phyloP scores from a whole-genome alignment of 805 yeast species.

The Schwanniomyces yamadae region DNA sequence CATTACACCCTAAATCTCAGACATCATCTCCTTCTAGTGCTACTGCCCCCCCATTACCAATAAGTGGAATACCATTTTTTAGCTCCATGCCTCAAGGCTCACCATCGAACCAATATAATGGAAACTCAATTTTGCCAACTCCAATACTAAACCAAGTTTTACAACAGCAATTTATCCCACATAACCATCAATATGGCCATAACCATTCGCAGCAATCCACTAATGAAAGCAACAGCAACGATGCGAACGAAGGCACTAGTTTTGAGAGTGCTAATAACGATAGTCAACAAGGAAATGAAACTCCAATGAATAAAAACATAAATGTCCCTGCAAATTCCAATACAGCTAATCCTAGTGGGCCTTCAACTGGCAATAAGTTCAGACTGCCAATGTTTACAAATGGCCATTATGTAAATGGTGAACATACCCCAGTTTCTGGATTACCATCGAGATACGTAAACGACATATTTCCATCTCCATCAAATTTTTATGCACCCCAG shows the following conservation, averaged over 20 bases:
- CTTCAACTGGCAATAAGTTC: neutral
- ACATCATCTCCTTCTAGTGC: conserved; percentile 41
- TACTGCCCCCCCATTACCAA: conserved; percentile 39
- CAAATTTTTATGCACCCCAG: conserved; percentile 62
- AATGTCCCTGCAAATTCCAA: neutral
- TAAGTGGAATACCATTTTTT: conserved; percentile 21
- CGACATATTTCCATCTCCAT: conserved; percentile 79
- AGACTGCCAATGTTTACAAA: neutral
- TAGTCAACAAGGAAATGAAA: neutral
- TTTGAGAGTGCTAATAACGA: neutral
- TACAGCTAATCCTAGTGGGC: neutral
- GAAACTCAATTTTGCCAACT: conserved; percentile 24
- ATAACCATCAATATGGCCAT: conserved; percentile 14
- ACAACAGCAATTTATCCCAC: conserved; percentile 16
- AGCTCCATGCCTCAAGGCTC: conserved; percentile 25
- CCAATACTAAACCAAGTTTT: conserved; percentile 36
- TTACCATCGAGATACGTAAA: conserved; percentile 69
- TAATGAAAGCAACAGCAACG: conserved; percentile 12
- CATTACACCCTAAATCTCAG: conserved; percentile 38
- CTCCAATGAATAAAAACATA: neutral
- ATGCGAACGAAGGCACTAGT: conserved; percentile 19
- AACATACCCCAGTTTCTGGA: conserved; percentile 70
- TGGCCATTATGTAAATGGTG: conserved; percentile 34
- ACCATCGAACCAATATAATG: conserved; percentile 22
- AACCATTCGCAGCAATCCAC: conserved; percentile 23